A percentile compares a stretch with the other conserved stretches of the same genome.
Evolutionary conservation across 164 flowering plant species (phyloP).

Genomic region (Liquidambar formosana): DNA sequence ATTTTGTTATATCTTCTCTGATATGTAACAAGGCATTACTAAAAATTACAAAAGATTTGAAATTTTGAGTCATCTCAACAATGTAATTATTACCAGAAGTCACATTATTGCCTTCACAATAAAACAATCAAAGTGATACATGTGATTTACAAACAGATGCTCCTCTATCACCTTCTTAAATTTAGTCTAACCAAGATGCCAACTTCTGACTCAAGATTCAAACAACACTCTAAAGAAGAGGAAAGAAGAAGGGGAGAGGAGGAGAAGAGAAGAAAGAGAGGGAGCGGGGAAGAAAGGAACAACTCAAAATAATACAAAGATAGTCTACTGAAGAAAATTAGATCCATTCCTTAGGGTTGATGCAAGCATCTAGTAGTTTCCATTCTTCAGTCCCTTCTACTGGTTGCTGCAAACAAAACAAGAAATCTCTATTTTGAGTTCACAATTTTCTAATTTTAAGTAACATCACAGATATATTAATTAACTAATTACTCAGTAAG

Average conservation of each 20-base stretch:
- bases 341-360: slow-evolving; percentile 96
- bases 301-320: slow-evolving; percentile 5
- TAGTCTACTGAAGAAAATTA: slow-evolving; percentile 18
- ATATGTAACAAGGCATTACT: too few species aligned
- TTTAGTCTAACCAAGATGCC: background rate
- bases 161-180: background rate
- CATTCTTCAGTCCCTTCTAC: slow-evolving; percentile 97
- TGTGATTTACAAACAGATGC: slow-evolving; percentile 1
- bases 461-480: background rate
- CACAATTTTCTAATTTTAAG: background rate
- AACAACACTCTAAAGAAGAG: background rate
- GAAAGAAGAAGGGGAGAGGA: background rate
- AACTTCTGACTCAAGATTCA: background rate
- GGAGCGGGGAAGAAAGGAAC: background rate
- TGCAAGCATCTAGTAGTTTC: slow-evolving; percentile 96
- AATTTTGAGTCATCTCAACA: too few species aligned
- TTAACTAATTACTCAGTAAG: background rate
- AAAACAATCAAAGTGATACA: background rate
- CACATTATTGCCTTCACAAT: background rate
- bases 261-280: background rate
- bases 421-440: background rate
- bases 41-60: too few species aligned
- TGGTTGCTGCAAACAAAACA: slow-evolving; percentile 61
- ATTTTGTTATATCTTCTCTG: too few species aligned
- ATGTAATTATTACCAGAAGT: too few species aligned